phyloP scores from a whole-genome alignment of 208 protist species.

The Wallacemonas sp. region DNA sequence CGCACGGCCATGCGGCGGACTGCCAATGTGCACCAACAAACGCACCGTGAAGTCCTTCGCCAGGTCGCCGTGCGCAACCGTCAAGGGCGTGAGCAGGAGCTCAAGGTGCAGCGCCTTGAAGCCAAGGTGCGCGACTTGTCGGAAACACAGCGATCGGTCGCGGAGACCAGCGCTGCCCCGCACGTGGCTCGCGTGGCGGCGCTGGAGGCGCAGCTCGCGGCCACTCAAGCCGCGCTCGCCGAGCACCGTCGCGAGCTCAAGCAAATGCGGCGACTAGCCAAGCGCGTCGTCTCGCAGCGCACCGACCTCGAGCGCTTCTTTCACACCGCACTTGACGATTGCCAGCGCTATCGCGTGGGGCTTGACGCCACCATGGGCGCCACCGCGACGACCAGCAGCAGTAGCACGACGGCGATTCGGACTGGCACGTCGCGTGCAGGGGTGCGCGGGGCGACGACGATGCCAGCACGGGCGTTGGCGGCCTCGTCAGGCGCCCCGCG shows the following conservation, averaged over 20 bases:
- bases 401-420: background rate
- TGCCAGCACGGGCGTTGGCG: too few species aligned
- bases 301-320: slow-evolving; percentile 85
- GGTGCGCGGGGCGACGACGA: background rate
- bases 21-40: slow-evolving; percentile 49
- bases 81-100: slow-evolving; percentile 42
- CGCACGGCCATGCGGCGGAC: slow-evolving; percentile 42
- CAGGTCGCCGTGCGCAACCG: slow-evolving; percentile 48
- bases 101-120: slow-evolving; percentile 66
- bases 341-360: slow-evolving; percentile 36
- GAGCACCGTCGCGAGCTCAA: slow-evolving; percentile 53
- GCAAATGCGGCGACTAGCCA: slow-evolving; percentile 49
- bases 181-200: slow-evolving; percentile 43
- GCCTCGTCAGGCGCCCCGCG: too few species aligned
- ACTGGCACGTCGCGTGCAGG: background rate
- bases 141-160: slow-evolving; percentile 29
- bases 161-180: slow-evolving; percentile 26
- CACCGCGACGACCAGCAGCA: background rate
- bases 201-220: slow-evolving; percentile 51
- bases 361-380: slow-evolving; percentile 11
- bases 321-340: slow-evolving; percentile 68
- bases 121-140: slow-evolving; percentile 42
- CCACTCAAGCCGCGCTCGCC: slow-evolving; percentile 44
- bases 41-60: slow-evolving; percentile 62
- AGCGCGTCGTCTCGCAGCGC: slow-evolving; percentile 59